Percentiles rank a stretch among this genome's conserved stretches.
Evolutionary conservation across 208 protist species (phyloP).

Genomic region (Kentomonas sorsogonicus): DNA sequence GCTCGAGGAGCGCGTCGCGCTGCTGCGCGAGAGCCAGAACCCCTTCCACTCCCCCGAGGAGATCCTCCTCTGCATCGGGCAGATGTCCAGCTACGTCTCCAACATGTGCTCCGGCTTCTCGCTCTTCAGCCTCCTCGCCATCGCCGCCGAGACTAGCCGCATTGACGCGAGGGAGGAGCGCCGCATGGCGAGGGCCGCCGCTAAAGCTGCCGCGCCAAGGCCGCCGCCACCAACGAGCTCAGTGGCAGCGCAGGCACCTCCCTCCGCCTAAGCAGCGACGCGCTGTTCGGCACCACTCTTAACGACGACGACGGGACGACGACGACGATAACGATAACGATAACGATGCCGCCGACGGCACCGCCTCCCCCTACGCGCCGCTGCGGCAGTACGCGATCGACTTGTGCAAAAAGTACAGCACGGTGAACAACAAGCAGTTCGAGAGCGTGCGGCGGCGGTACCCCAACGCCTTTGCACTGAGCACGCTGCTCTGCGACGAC

Average conservation of each 20-base stretch:
- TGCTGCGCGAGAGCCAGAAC: conserved; percentile 17
- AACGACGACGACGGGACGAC: conserved; percentile 8
- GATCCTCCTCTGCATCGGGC: conserved; percentile 36
- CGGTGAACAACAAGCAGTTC: conserved; percentile 19
- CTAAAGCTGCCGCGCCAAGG: too few relatives aligned
- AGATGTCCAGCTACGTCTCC: conserved; percentile 42
- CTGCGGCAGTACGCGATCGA: conserved; percentile 20
- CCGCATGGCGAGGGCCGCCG: too few relatives aligned
- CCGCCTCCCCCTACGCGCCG: too few relatives aligned
- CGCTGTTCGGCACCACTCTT: not conserved
- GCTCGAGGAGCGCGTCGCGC: conserved; percentile 26
- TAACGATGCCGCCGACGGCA: too few relatives aligned
- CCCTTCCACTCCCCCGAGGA: conserved; percentile 29
- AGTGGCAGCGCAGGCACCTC: not conserved
- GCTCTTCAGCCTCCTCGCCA: conserved; percentile 24
- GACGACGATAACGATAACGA: conserved; percentile 15
- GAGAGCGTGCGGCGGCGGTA: conserved; percentile 32
- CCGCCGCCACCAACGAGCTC: conserved; percentile 2
- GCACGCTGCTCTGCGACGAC: conserved; percentile 13
- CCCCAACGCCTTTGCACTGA: conserved; percentile 46
- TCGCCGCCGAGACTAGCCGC: too few relatives aligned
- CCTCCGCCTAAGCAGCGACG: not conserved
- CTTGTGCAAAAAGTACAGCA: conserved; percentile 22
- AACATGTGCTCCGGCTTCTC: conserved; percentile 48
- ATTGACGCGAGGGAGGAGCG: too few relatives aligned